A percentile compares a stretch with the other conserved stretches of the same genome.
phyloP scores from a whole-genome alignment of 2,329 filamentous ascomycete genomes.

The Teratosphaeriaceae sp. region DNA sequence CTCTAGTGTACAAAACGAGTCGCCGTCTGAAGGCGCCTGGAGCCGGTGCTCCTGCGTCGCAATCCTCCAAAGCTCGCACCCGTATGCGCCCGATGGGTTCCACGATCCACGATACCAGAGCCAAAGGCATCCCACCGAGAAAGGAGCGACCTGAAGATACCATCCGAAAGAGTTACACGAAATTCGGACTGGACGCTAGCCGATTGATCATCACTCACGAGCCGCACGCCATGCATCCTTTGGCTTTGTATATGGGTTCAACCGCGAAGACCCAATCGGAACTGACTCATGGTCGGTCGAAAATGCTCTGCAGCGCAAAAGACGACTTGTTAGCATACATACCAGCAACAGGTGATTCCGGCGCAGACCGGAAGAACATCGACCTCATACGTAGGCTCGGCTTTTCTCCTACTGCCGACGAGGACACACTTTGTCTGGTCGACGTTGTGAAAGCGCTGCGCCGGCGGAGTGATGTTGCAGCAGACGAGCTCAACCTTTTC shows the following conservation, averaged over 20 bases:
- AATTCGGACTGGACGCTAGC: not conserved
- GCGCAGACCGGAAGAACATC: not conserved
- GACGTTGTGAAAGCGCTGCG: conserved; percentile 1
- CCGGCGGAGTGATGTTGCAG: not conserved
- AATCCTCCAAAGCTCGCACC: not conserved
- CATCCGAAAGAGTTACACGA: not conserved
- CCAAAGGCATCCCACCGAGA: not conserved
- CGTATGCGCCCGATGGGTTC: not conserved
- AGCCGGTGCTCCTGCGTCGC: not conserved
- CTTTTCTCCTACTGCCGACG: not conserved
- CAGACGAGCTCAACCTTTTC: not conserved
- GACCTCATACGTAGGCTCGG: not conserved
- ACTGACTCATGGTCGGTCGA: not conserved
- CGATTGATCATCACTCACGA: not conserved
- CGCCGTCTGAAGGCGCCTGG: not conserved
- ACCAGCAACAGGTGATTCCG: not conserved
- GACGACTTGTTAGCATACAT: not conserved
- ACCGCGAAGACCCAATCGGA: not conserved
- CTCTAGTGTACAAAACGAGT: not conserved
- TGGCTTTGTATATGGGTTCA: not conserved
- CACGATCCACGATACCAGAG: not conserved
- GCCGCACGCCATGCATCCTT: not conserved
- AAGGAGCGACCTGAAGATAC: not conserved
- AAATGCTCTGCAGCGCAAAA: not conserved
- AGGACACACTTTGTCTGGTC: not conserved